Percentiles rank a stretch among this genome's conserved stretches.
Evolutionary conservation across 2,329 filamentous ascomycete genomes (phyloP).

Genomic region (Tolypocladium tropicale): DNA sequence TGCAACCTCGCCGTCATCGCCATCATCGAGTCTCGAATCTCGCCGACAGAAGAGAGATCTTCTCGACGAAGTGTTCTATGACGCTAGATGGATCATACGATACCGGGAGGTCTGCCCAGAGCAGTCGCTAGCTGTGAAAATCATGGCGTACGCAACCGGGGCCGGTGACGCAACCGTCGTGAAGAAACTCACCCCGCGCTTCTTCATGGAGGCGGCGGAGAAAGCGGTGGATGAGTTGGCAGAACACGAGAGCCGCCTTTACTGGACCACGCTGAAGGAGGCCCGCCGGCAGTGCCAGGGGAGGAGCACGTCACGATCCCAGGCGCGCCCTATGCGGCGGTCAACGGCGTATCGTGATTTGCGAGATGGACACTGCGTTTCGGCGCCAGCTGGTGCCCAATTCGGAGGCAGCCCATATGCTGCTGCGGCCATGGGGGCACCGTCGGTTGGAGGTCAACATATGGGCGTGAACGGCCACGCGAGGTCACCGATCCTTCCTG

Average conservation of each 20-base stretch:
- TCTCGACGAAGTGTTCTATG: neutral
- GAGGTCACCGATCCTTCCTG: no score
- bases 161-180: neutral
- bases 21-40: neutral
- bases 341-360: neutral
- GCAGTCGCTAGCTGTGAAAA: neutral
- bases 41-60: neutral
- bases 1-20: neutral
- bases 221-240: neutral
- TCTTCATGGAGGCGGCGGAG: no score
- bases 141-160: constrained; percentile 1
- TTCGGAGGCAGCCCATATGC: neutral
- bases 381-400: neutral
- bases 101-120: neutral
- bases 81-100: neutral
- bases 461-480: neutral
- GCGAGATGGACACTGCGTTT: neutral
- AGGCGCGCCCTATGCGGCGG: neutral
- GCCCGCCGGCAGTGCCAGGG: neutral
- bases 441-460: neutral
- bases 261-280: neutral
- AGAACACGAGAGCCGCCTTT: neutral
- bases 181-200: neutral
- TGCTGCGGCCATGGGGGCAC: neutral
- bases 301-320: neutral